phyloP scores from a whole-genome alignment of 495 filamentous ascomycete genomes.

The Aspergillus nanangensis region DNA sequence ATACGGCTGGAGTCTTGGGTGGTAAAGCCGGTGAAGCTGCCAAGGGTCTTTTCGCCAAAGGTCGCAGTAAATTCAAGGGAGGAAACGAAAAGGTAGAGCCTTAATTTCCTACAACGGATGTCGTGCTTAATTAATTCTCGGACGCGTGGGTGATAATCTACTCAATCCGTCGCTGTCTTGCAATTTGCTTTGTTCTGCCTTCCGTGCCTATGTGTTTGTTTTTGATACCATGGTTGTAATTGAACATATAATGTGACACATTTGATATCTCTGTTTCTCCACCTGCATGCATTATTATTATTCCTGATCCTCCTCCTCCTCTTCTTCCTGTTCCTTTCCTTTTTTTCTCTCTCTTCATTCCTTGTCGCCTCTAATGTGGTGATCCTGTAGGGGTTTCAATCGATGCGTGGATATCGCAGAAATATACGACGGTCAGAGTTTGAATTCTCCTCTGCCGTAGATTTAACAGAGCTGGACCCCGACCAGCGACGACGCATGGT shows the following conservation, averaged over 20 bases:
- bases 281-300: too few species aligned
- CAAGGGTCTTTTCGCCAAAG: slow-evolving; percentile 83
- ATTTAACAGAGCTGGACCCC: slow-evolving; percentile 4
- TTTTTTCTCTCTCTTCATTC: slow-evolving; percentile 21
- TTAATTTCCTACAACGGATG: slow-evolving; percentile 36
- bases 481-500: background rate
- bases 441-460: slow-evolving; percentile 6
- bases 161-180: background rate
- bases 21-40: slow-evolving; percentile 71
- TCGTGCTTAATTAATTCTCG: background rate
- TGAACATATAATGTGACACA: background rate
- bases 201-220: slow-evolving; percentile 6
- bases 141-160: slow-evolving; percentile 2
- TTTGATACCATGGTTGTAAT: slow-evolving; percentile 5
- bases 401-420: slow-evolving; percentile 21
- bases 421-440: slow-evolving; percentile 15
- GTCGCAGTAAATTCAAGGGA: slow-evolving; percentile 73
- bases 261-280: slow-evolving; percentile 7
- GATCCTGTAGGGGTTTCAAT: slow-evolving; percentile 41
- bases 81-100: slow-evolving; percentile 74
- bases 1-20: slow-evolving; percentile 68
- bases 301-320: too few species aligned
- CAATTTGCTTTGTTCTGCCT: slow-evolving; percentile 4
- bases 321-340: slow-evolving; percentile 23
- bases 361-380: slow-evolving; percentile 32